A percentile compares a stretch with the other conserved stretches of the same genome.
Conservation (phyloP, 1,284 basidiomycete genomes). For the Rhodotorula sp. region DNA sequence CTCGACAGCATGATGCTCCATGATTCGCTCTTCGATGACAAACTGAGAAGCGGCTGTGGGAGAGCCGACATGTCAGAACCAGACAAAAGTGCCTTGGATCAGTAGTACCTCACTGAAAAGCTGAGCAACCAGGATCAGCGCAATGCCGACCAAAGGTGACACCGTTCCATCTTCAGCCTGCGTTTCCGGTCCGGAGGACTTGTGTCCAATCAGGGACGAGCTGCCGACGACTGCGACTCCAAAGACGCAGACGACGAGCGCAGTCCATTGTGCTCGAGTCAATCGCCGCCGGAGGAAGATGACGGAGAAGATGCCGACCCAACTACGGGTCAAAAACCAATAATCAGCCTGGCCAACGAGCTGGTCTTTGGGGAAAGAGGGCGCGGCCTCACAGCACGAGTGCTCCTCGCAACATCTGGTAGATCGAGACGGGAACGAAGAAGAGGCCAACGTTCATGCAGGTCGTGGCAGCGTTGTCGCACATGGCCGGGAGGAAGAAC, state of each 20-base stretch:
- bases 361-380: background rate
- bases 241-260: conserved; percentile 82
- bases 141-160: conserved; percentile 60
- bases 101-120: conserved; percentile 65
- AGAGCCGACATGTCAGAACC: background rate
- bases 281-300: conserved; percentile 80
- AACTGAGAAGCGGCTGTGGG: conserved; percentile 74
- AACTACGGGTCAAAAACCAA: conserved; percentile 48
- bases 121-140: conserved; percentile 94
- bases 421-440: conserved; percentile 74
- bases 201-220: conserved; percentile 79
- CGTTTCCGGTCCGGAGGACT: conserved; percentile 54
- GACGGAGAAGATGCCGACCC: conserved; percentile 90
- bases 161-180: conserved; percentile 48
- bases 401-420: conserved; percentile 96
- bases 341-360: background rate
- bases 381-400: conserved; percentile 90
- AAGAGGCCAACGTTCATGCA: conserved; percentile 47
- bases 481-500: conserved; percentile 35
- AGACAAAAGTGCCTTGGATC: no score
- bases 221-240: conserved; percentile 90
- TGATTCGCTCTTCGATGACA: conserved; percentile 93
- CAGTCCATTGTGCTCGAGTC: conserved; percentile 65
- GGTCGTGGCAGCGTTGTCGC: conserved; percentile 51
- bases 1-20: conserved; percentile 79